Evolutionary conservation across 129 eudicot species (phyloP).

Genomic region (Erigeron canadensis): DNA sequence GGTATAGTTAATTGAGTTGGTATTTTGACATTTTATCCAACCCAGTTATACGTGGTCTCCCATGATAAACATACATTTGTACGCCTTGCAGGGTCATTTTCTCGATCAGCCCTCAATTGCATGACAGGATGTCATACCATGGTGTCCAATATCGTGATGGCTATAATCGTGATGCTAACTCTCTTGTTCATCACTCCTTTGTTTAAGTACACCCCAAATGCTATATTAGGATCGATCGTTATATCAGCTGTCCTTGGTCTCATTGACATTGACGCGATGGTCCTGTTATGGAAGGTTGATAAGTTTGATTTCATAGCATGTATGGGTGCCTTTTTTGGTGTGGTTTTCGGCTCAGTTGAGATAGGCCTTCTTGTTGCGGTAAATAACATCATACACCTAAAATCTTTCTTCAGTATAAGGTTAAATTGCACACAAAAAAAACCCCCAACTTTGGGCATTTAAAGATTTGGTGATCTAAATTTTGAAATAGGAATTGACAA

Average conservation of each 20-base stretch:
- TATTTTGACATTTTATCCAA: too few species aligned
- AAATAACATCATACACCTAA: background rate
- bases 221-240: slow-evolving; percentile 55
- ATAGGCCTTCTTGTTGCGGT: slow-evolving; percentile 60
- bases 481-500: background rate
- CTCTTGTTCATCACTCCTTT: slow-evolving; percentile 45
- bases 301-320: slow-evolving; percentile 59
- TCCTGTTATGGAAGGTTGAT: slow-evolving; percentile 52
- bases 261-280: slow-evolving; percentile 43
- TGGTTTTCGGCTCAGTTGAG: slow-evolving; percentile 47
- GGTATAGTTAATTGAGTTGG: slow-evolving; percentile 27
- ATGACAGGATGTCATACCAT: slow-evolving; percentile 60
- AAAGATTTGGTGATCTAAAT: too few species aligned
- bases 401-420: background rate
- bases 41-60: too few species aligned
- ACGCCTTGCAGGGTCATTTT: slow-evolving; percentile 39
- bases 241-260: slow-evolving; percentile 50
- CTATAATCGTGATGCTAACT: slow-evolving; percentile 44
- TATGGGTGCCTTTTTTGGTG: slow-evolving; percentile 66
- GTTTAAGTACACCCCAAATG: slow-evolving; percentile 56
- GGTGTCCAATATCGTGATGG: slow-evolving; percentile 63
- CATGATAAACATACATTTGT: too few species aligned
- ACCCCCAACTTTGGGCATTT: too few species aligned
- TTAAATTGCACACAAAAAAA: too few species aligned
- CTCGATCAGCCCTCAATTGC: slow-evolving; percentile 56